Percentiles rank a stretch among this genome's conserved stretches.
phyloP scores from a whole-genome alignment of 257 asterid genomes.

The Solanum appendiculatum region DNA sequence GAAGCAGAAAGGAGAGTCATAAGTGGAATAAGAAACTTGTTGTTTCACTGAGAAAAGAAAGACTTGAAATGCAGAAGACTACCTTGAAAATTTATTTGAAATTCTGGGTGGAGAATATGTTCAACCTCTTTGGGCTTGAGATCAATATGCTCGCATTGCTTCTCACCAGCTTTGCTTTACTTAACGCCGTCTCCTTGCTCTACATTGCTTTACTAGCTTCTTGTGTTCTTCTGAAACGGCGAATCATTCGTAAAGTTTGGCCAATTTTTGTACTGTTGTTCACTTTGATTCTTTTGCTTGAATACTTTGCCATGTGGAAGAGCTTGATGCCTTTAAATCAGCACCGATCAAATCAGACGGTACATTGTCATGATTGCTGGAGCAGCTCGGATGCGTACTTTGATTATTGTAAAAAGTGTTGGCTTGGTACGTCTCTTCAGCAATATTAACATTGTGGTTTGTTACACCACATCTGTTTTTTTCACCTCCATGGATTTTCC shows the following conservation, averaged over 20 bases:
- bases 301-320: slow-evolving; percentile 86
- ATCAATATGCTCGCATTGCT: slow-evolving; percentile 82
- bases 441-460: background rate
- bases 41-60: slow-evolving; percentile 69
- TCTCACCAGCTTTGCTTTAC: slow-evolving; percentile 86
- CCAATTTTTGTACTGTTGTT: slow-evolving; percentile 63
- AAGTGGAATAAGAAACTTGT: slow-evolving; percentile 77
- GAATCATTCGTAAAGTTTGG: slow-evolving; percentile 76
- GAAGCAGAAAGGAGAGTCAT: slow-evolving; percentile 75
- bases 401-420: slow-evolving; percentile 61
- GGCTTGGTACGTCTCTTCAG: slow-evolving; percentile 72
- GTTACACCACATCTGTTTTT: background rate
- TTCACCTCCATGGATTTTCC: background rate
- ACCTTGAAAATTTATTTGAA: slow-evolving; percentile 78
- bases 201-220: slow-evolving; percentile 76
- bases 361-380: slow-evolving; percentile 92
- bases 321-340: slow-evolving; percentile 36
- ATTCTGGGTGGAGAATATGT: slow-evolving; percentile 96
- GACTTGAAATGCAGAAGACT: slow-evolving; percentile 81
- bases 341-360: slow-evolving; percentile 21
- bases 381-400: slow-evolving; percentile 48
- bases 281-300: slow-evolving; percentile 70
- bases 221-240: slow-evolving; percentile 73
- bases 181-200: slow-evolving; percentile 73
- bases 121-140: slow-evolving; percentile 96